Evolutionary conservation across 805 yeast species (phyloP), one percentile per base, ranked within the genome.

Genomic region (Kazachstania martiniae): DNA sequence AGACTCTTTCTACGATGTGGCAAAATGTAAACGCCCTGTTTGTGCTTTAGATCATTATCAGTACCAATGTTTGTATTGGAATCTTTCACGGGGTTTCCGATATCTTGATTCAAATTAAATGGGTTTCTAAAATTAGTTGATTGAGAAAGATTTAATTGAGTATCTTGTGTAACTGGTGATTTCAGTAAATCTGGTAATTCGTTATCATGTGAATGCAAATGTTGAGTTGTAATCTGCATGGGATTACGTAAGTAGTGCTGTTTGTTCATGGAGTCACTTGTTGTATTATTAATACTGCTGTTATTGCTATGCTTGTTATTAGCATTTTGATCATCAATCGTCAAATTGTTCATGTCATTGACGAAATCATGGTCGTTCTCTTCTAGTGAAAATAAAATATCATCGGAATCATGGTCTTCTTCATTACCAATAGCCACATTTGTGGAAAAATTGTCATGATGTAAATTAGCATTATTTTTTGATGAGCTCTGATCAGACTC

Each of bases 1-100:
- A 41, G 45, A 41, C 37, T 58, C 33, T 64, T 56, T 43, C 77
- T 59, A 37, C 68, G 74, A 44, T 70, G 76, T 10, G 77, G 77
- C 18, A 74, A 75, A 14, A 70, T 58, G 40, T 70, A 70, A 18
- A 51, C 46, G 8, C 58, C 58, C 1, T 51, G 38, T 34, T 46
- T 52, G 21, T 31, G 37, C 23, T 43, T 46, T 18, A 23, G 18
- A n/a, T 26, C 32, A 14, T 18, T 14, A 3, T 18, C 23, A n/a
- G n/a, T 18, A 19, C 23, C 12, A 5, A 5, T 22, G 10, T 14
- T 16, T 14, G 14, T n/a, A 7, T 22, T 27, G 25, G 25, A 9
- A 28, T 28, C n/a, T n/a, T n/a, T n/a, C n/a, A n/a, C n/a, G n/a
- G n/a, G n/a, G n/a, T n/a, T n/a, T n/a, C n/a, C n/a, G n/a, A n/a